A percentile compares a stretch with the other conserved stretches of the same genome.
These are phyloP conservation scores for Aureobasidium sp. DNA, from an alignment of 2,329 filamentous ascomycete species.

Conservation along the genomic window DNA sequence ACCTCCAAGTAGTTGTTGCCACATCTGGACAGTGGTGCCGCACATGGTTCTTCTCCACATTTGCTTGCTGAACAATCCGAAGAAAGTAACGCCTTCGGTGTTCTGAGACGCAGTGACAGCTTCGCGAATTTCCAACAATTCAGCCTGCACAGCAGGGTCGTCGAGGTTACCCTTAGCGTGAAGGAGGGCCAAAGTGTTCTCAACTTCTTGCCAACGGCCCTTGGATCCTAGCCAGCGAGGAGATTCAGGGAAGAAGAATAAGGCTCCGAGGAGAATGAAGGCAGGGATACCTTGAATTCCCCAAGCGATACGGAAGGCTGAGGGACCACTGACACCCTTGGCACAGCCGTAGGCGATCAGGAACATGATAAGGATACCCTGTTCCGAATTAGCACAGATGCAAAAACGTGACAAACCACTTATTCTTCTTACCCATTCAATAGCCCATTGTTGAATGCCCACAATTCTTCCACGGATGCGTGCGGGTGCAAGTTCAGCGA, in stretches of 20 bases:
- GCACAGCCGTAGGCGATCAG: constrained; percentile 56
- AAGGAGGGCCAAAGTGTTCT: constrained; percentile 37
- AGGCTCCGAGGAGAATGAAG: constrained; percentile 37
- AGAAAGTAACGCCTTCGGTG: constrained; percentile 33
- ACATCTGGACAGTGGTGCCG: constrained; percentile 51
- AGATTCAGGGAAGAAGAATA: constrained; percentile 41
- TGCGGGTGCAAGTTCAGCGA: constrained; percentile 66
- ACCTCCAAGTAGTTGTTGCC: constrained; percentile 44
- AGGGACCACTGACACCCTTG: constrained; percentile 43
- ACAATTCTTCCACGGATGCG: constrained; percentile 51
- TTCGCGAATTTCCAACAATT: constrained; percentile 40
- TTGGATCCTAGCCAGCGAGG: constrained; percentile 44
- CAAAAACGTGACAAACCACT: not conserved
- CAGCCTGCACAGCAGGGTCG: constrained; percentile 41
- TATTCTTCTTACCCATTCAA: constrained; percentile 46
- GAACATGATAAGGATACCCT: constrained; percentile 58
- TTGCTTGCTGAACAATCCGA: constrained; percentile 39
- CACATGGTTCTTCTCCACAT: constrained; percentile 54
- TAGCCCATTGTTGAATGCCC: constrained; percentile 62
- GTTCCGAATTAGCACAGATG: not conserved
- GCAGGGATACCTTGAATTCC: constrained; percentile 43
- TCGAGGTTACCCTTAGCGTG: constrained; percentile 38
- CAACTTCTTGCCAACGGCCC: constrained; percentile 40
- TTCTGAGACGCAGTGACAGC: constrained; percentile 35
- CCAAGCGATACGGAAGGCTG: constrained; percentile 57